Evolutionary conservation across 2,329 filamentous ascomycete genomes (phyloP), one percentile per base, ranked within the genome.

Genomic region (Talaromyces sp.): DNA sequence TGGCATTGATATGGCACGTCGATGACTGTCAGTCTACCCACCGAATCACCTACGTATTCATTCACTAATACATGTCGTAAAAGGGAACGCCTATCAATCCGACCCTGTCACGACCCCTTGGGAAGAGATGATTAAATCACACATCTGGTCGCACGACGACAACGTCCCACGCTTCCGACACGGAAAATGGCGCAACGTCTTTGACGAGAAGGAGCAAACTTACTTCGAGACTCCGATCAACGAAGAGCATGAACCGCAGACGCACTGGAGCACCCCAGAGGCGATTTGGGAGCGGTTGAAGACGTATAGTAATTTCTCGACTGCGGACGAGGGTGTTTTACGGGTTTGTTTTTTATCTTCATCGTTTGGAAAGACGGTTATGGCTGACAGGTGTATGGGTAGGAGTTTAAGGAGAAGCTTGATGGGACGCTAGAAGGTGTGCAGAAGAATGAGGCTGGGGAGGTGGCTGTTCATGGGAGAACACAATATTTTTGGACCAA

Each of bases 1-100:
- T 92, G 33, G 89, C 87, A 14, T 75, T 90, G 74, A 87, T 92
- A 62, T 92, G 90, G 90, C 92, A 91, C 70, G 80, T 89, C 66
- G 89, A 91, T 73, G 87, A 90, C 68, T 91, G 88, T 89, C 76
- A 71, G 83, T 45, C 22, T 10, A 16, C 22, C 3, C 19, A 4
- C 13, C 13, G 3, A 16, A n/a, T 7, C n/a, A 35, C n/a, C 1
- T 22, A 33, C 24, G 14, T 7, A 14, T 37, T 13, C 35, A 10
- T 5, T 24, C 22, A 19, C 41, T n/a, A 43, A 19, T 16, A n/a
- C 41, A 43, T 16, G 41, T 14, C 8, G 16, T 35, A 67, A 31
- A 31, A 89, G 87, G 91, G 73, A 91, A 91, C 73, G 84, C 87
- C 57, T 87, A 88, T 0, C 72, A 75, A 62, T 74, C 74, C 3